These are phyloP conservation scores for Pseudevernia furfuracea DNA, from an alignment of 495 filamentous ascomycete species.

Conservation along the genomic window DNA sequence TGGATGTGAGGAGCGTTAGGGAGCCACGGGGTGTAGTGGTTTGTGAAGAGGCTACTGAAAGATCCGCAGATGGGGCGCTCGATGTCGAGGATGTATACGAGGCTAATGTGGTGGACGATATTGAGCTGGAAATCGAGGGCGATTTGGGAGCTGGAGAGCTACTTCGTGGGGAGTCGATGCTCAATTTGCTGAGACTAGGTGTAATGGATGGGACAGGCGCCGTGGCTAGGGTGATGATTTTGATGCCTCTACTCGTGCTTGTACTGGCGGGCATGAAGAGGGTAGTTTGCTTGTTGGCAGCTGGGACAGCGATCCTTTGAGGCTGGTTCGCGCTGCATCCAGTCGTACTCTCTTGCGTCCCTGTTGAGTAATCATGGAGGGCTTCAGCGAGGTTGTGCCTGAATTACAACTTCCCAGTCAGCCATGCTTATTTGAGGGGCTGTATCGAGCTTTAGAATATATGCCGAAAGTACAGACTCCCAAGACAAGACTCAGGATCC, in stretches of 20 bases:
- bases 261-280: conserved; percentile 85
- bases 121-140: conserved; percentile 21
- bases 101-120: conserved; percentile 22
- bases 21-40: conserved; percentile 67
- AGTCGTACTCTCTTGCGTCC: conserved; percentile 46
- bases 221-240: conserved; percentile 48
- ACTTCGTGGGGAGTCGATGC: conserved; percentile 18
- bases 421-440: neutral
- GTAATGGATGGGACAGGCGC: conserved; percentile 20
- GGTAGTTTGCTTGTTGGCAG: conserved; percentile 66
- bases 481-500: neutral
- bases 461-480: neutral
- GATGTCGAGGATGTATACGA: conserved; percentile 59
- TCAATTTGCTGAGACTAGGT: conserved; percentile 23
- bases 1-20: conserved; percentile 61
- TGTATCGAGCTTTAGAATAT: neutral
- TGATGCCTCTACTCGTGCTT: conserved; percentile 51
- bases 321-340: conserved; percentile 66
- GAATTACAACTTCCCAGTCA: neutral
- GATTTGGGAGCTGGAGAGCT: conserved; percentile 12
- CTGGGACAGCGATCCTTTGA: conserved; percentile 60
- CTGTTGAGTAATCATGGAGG: conserved; percentile 75
- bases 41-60: conserved; percentile 32
- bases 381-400: conserved; percentile 56
- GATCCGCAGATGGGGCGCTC: conserved; percentile 54